Evolutionary conservation across 225 moss, liverwort and hornwort species (phyloP).

Genomic region (Anthoceros angustus): DNA sequence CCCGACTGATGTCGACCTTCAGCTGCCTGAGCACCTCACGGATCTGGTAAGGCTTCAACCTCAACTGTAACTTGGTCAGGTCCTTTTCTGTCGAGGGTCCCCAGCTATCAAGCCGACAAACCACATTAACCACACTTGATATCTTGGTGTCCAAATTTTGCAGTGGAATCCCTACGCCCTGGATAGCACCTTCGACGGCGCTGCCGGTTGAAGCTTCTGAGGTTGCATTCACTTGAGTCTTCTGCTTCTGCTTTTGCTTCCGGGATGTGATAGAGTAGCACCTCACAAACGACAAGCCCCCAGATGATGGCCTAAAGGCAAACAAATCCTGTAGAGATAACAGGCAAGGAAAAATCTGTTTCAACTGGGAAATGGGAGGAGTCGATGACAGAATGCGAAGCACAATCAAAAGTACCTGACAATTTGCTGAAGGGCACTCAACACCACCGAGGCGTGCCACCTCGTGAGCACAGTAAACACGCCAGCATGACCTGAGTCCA

Average conservation of each 20-base stretch:
- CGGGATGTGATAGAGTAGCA: not conserved
- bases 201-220: not conserved
- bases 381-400: no score
- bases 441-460: no score
- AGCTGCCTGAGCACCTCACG: constrained; percentile 36
- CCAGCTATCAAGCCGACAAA: not conserved
- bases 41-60: constrained; percentile 24
- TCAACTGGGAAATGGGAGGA: no score
- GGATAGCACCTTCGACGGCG: not conserved
- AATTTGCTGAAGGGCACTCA: no score
- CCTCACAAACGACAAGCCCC: not conserved
- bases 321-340: no score
- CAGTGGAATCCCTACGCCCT: not conserved
- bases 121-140: not conserved
- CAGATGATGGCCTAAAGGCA: not conserved
- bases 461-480: no score
- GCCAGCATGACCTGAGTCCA: no score
- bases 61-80: constrained; percentile 15
- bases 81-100: not conserved
- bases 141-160: not conserved
- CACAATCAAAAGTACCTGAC: no score
- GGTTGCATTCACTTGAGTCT: not conserved
- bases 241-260: not conserved
- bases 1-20: constrained; percentile 13
- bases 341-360: no score